phyloP scores from a whole-genome alignment of 768 basidiomycete species.

The Boletellus ananiceps region DNA sequence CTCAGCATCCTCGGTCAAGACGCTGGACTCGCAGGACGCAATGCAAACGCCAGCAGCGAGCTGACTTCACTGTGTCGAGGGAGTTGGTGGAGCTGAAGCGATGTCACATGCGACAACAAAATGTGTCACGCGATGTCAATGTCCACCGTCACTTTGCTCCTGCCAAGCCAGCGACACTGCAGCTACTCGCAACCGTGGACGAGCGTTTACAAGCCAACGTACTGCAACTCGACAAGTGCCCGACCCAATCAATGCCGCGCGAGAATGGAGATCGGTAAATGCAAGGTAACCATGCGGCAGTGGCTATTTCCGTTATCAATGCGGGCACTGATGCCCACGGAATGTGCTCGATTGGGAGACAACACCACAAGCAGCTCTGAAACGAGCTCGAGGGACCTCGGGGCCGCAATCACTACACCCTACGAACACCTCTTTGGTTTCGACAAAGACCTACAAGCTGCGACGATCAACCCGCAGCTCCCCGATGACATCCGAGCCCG shows the following conservation, averaged over 20 bases:
- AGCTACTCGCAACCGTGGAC: too few species aligned
- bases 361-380: neutral
- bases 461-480: neutral
- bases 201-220: neutral
- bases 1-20: too few species aligned
- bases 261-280: neutral
- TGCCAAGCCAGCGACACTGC: too few species aligned
- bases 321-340: neutral
- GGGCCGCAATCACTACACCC: neutral
- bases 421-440: neutral
- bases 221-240: neutral
- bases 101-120: too few species aligned
- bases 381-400: neutral
- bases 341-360: neutral
- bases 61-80: too few species aligned
- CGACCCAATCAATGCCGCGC: neutral
- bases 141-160: too few species aligned
- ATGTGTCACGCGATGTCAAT: too few species aligned
- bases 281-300: constrained; percentile 10
- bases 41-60: too few species aligned
- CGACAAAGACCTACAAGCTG: neutral
- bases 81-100: too few species aligned
- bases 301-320: constrained; percentile 27
- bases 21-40: too few species aligned
- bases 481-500: neutral